These are phyloP conservation scores for Acer negundo DNA, from an alignment of 345 rosid species.

Conservation along the genomic window DNA sequence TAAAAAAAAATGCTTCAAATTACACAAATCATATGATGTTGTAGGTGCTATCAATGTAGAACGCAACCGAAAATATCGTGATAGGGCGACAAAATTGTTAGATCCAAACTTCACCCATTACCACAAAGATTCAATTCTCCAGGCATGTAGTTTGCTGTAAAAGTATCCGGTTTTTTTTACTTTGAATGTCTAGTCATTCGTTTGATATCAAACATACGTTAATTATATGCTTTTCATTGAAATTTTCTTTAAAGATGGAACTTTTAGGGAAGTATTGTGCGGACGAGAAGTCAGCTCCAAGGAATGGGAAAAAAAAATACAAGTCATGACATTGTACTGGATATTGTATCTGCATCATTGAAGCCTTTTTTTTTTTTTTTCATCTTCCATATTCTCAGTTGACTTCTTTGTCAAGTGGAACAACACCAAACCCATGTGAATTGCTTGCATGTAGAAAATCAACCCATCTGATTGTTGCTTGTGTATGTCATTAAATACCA, in stretches of 20 bases:
- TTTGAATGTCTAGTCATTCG: too few species aligned
- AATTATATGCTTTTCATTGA: too few species aligned
- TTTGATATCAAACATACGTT: too few species aligned
- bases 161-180: too few species aligned
- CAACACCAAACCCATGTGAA: neutral
- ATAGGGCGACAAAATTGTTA: conserved; percentile 13
- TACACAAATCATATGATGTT: neutral
- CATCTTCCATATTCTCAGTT: neutral
- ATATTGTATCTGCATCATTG: too few species aligned
- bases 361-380: neutral
- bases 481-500: neutral
- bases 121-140: conserved; percentile 26
- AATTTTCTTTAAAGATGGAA: conserved; percentile 27
- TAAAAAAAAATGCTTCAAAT: neutral
- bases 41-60: conserved; percentile 29
- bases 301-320: conserved; percentile 22
- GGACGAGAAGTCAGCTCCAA: conserved; percentile 21
- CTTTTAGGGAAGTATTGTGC: conserved; percentile 33
- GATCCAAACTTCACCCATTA: conserved; percentile 28
- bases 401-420: neutral
- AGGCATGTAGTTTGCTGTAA: conserved; percentile 14
- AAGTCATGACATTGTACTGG: neutral
- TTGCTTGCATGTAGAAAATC: neutral
- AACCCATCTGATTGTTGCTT: neutral
- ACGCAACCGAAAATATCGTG: conserved; percentile 12